Evolutionary conservation across 1,139 yeast species (phyloP), one percentile per base, ranked within the genome.

Genomic region (Arxiozyma heterogenica): DNA sequence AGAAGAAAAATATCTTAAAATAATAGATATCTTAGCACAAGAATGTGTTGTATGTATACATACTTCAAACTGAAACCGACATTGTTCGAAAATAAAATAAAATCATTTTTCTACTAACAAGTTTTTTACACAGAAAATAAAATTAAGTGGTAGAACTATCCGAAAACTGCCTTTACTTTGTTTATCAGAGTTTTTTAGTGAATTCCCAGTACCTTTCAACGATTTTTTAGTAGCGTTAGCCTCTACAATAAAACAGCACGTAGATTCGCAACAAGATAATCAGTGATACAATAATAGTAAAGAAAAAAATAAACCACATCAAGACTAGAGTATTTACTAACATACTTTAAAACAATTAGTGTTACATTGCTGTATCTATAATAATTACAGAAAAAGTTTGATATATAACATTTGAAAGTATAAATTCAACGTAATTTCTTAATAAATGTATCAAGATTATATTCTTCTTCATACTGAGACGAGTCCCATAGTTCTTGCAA

Each of bases 401-500:
- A 34, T 39, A 25, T 21, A 20, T 44, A 44, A 23, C 25, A 23
- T 41, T 48, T 34, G 20, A 25, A 38, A 22, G 18, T 49, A n/a
- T 39, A 38, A 21, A 21, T 7, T 59, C 64, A 73, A 58, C 71
- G 74, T 60, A 89, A 78, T 23, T 88, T 85, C 71, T 86, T 87
- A 71, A 93, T 93, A 70, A 93, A 93, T 55, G 86, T 83, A 70
- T 91, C 98, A 72, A 93, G 80, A 66, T 93, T 88, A 70, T 93
- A 93, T 73, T 93, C 98, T 66, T 93, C 98, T 61, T 91, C 96
- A 66, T 93, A 93, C 71, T 93, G 97, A 51, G 88, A 79, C 64
- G 88, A 95, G 69, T 93, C 98, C 98, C 98, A 93, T 57, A 93
- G 77, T 64, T 91, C 97, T n/a, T 88, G 93, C 61, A 91, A 76